phyloP scores from a whole-genome alignment of 257 asterid species.

The Osmanthus fragrans region DNA sequence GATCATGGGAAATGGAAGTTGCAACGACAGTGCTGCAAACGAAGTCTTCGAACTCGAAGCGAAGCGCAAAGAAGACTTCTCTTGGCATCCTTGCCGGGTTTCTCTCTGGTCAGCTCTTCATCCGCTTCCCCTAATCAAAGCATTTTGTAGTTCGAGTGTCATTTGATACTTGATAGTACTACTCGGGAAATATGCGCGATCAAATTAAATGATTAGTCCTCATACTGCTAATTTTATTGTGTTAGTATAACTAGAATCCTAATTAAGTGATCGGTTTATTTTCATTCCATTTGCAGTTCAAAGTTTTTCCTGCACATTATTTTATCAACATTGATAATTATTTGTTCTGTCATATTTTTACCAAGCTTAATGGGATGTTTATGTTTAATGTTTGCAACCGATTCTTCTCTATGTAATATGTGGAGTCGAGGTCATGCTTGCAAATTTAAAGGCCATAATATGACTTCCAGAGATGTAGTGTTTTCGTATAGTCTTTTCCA shows the following conservation, averaged over 20 bases:
- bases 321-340: neutral
- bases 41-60: slow-evolving; percentile 52
- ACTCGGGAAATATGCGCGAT: neutral
- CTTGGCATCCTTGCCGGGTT: slow-evolving; percentile 70
- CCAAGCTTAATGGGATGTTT: neutral
- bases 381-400: slow-evolving; percentile 6
- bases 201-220: neutral
- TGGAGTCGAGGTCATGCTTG: neutral
- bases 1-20: slow-evolving; percentile 31
- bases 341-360: neutral
- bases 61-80: slow-evolving; percentile 49
- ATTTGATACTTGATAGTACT: too few species aligned
- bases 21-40: slow-evolving; percentile 22
- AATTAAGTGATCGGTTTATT: neutral
- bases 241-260: neutral
- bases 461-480: neutral
- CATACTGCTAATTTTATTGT: neutral
- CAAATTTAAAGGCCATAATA: neutral
- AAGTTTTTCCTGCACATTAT: neutral
- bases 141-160: neutral
- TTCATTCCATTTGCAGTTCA: neutral
- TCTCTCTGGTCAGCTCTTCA: slow-evolving; percentile 45
- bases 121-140: neutral
- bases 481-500: neutral
- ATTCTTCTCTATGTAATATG: neutral